Percentiles rank a stretch among this genome's conserved stretches.
These are phyloP conservation scores for Trebouxiophyceae sp. DNA, from an alignment of 163 green algal genomes.

Conservation along the genomic window DNA sequence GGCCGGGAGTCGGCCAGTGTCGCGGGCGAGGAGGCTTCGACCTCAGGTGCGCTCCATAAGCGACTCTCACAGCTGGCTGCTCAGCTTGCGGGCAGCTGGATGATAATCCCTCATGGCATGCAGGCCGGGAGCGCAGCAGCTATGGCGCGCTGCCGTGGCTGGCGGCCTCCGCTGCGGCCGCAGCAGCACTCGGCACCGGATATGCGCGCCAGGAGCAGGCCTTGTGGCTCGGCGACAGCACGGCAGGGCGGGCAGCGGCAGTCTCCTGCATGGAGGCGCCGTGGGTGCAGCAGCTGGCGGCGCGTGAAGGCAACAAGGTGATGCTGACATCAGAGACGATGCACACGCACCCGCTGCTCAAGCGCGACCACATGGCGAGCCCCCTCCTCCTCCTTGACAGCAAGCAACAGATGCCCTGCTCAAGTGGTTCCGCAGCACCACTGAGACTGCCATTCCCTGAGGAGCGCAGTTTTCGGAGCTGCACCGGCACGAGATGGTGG, in stretches of 20 bases:
- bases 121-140: no score
- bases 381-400: constrained; percentile 6
- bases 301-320: constrained; percentile 2
- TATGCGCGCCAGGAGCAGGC: background rate
- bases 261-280: background rate
- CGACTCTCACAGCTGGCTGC: no score
- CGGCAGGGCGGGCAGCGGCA: no score
- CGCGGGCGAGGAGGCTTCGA: no score
- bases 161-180: background rate
- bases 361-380: constrained; percentile 25
- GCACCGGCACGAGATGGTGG: constrained; percentile 32
- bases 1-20: no score
- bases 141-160: no score
- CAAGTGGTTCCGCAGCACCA: no score
- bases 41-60: no score
- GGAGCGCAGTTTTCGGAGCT: constrained; percentile 35
- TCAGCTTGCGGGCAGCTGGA: no score
- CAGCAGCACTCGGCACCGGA: background rate
- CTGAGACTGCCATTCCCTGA: no score
- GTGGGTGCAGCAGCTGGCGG: constrained; percentile 10
- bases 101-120: no score
- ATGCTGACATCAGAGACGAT: constrained; percentile 29
- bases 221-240: no score
- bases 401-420: background rate
- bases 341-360: constrained; percentile 32